These are phyloP conservation scores for Penicillium silybi DNA, from an alignment of 495 filamentous ascomycete genomes.

Conservation along the genomic window DNA sequence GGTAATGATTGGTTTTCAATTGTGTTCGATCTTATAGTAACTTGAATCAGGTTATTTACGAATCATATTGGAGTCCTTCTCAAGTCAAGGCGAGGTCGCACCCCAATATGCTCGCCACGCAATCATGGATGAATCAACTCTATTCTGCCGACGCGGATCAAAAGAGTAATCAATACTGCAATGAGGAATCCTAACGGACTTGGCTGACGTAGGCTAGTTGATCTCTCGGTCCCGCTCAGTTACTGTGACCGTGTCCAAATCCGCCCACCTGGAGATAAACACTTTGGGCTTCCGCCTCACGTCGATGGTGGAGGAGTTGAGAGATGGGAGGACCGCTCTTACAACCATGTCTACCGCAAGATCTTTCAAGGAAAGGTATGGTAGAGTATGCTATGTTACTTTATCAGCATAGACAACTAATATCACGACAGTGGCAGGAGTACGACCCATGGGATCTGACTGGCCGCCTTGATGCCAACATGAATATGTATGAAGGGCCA, in stretches of 20 bases:
- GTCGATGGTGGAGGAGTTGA: constrained; percentile 71
- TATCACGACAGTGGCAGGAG: constrained; percentile 52
- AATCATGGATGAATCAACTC: constrained; percentile 61
- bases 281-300: constrained; percentile 74
- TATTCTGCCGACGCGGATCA: constrained; percentile 50
- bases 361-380: constrained; percentile 52
- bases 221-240: constrained; percentile 43
- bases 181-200: constrained; percentile 37
- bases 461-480: constrained; percentile 53
- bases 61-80: constrained; percentile 72
- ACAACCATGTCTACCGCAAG: constrained; percentile 62
- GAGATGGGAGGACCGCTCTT: constrained; percentile 68
- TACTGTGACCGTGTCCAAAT: constrained; percentile 78
- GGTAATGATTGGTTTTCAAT: constrained; percentile 4
- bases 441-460: constrained; percentile 68
- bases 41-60: constrained; percentile 62
- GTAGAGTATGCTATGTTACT: background rate
- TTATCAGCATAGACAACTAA: background rate
- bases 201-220: background rate
- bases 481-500: constrained; percentile 65
- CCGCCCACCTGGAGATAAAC: constrained; percentile 47
- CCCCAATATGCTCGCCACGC: constrained; percentile 58
- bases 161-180: constrained; percentile 16
- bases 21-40: constrained; percentile 23
- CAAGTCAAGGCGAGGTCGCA: constrained; percentile 65